Conservation (phyloP, 257 asterid species). For the Petunia axillaris region DNA sequence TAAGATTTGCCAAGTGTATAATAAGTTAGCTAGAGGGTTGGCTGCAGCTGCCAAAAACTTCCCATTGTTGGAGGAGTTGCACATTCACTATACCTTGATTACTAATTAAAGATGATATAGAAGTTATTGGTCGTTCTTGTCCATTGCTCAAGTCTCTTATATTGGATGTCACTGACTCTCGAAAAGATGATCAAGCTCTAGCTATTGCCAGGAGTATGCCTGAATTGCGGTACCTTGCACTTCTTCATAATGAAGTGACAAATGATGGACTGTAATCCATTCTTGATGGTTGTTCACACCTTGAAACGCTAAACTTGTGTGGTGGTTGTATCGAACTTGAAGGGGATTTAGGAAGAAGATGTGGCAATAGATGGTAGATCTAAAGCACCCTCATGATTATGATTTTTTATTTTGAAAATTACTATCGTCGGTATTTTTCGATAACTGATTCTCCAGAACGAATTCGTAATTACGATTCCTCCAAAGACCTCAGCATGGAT, state of each 20-base stretch:
- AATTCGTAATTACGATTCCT: too few species aligned
- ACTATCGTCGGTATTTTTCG: not conserved
- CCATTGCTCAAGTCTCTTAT: conserved; percentile 40
- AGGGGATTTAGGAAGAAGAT: conserved; percentile 21
- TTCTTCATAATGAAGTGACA: conserved; percentile 49
- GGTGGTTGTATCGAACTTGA: conserved; percentile 35
- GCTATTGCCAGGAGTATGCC: conserved; percentile 57
- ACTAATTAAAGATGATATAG: conserved; percentile 25
- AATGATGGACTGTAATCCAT: conserved; percentile 55
- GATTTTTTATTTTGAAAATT: not conserved
- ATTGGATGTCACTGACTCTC: not conserved
- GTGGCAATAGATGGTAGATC: not conserved
- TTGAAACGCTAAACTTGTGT: conserved; percentile 51
- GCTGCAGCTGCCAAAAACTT: not conserved
- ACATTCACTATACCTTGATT: conserved; percentile 31
- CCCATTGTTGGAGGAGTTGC: conserved; percentile 49
- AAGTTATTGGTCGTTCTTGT: conserved; percentile 43
- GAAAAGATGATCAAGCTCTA: conserved; percentile 40
- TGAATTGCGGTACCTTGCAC: conserved; percentile 46
- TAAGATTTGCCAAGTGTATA: conserved; percentile 32
- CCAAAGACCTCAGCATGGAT: too few species aligned
- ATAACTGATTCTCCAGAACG: too few species aligned
- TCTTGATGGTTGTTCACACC: conserved; percentile 52
- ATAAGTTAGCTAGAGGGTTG: conserved; percentile 24
- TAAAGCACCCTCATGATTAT: not conserved